phyloP scores from a whole-genome alignment of 768 basidiomycete species.

The Phallus indusiatus region DNA sequence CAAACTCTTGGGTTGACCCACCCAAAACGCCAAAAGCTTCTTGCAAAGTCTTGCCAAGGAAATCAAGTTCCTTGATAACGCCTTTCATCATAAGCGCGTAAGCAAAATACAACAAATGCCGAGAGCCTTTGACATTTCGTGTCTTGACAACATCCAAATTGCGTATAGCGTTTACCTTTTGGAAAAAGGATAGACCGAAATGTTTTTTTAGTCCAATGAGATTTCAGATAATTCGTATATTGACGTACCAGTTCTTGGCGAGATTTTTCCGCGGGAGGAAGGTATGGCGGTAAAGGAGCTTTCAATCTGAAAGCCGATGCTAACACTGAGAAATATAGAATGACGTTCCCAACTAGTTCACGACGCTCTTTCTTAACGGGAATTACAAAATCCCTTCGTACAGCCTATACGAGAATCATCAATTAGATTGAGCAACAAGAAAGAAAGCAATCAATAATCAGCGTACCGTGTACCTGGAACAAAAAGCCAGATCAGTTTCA shows the following conservation, averaged over 20 bases:
- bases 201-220: not conserved
- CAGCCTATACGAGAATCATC: slow-evolving; percentile 45
- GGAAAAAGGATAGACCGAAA: not conserved
- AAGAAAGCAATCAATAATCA: slow-evolving; percentile 1
- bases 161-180: slow-evolving; percentile 73
- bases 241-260: slow-evolving; percentile 61
- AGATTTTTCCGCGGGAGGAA: slow-evolving; percentile 86
- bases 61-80: slow-evolving; percentile 82
- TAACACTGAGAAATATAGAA: slow-evolving; percentile 77
- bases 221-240: not conserved
- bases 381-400: slow-evolving; percentile 78
- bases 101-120: slow-evolving; percentile 86
- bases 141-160: slow-evolving; percentile 81
- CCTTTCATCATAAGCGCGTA: slow-evolving; percentile 93
- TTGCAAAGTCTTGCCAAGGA: slow-evolving; percentile 71
- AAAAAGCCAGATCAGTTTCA: not conserved
- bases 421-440: not conserved
- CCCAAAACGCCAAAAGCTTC: slow-evolving; percentile 91
- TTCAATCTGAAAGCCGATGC: slow-evolving; percentile 76
- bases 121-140: slow-evolving; percentile 69
- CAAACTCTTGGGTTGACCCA: slow-evolving; percentile 71
- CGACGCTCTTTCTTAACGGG: slow-evolving; percentile 84
- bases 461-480: slow-evolving; percentile 60
- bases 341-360: slow-evolving; percentile 93
- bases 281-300: slow-evolving; percentile 89